Evolutionary conservation across 768 basidiomycete species (phyloP), one percentile per base, ranked within the genome.

Genomic region (Agrocybe praecox): DNA sequence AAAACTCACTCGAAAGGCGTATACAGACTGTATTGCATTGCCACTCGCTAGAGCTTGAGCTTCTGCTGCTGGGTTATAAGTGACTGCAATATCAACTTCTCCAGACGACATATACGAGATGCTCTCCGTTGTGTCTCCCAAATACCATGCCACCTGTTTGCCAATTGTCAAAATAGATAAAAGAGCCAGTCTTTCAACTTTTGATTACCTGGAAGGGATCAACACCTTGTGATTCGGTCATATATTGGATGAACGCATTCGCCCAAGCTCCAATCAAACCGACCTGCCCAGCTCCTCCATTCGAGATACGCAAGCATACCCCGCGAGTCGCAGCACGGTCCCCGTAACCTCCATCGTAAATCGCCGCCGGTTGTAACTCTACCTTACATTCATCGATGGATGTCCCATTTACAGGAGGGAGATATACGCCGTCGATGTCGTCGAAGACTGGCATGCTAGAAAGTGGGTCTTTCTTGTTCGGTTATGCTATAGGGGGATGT

Each of bases 61-160:
- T 65, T 85, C 84, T 0, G 84, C 81, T 34, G 81, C 81, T 19
- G 71, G 70, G 45, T 82, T 81, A 52, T 85, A 84, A 2, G 82
- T 83, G 26, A 84, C 72, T 0, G 80, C 81, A 23, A 83, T 58
- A 59, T 83, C 82, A 2, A 81, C 77, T 2, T 67, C 63, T 14
- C 78, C 79, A 2, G 70, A 67, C 0, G 72, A 71, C 14, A 85
- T 68, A 46, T 71, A 74, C 0, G 67, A 68, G 1, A 85, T 68
- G 55, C 79, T 81, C 51, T 83, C 72, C 0, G 82, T 84, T 6
- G 82, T 83, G 60, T 85, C 84, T 6, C 81, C 81, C 22, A 84
- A 68, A 63, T 80, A 80, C 84, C 84, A 85, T 9, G 72, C 83
- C 21, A 84, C 75, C 83, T 84, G 52, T 12, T 36, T 11, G 50